Base-by-base conservation (phyloP, 1,284 basidiomycete species). In the Trametes pubescens region DNA sequence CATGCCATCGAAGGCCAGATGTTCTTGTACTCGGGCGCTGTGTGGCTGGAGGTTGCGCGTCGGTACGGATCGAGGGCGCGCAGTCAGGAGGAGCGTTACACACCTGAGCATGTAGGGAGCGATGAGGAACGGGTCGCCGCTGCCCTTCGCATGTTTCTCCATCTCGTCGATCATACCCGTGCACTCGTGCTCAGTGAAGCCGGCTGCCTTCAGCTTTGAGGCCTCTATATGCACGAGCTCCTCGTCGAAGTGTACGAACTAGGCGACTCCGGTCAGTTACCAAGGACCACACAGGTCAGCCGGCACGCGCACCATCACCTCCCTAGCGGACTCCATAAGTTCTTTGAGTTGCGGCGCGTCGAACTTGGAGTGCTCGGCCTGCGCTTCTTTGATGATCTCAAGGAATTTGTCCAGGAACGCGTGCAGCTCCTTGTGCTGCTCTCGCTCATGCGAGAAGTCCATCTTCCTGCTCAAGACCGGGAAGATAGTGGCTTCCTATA, bases 41-140 rank as follows among this genome's bases (percentile, higher is more conserved):
- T 79, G 62, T 81, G 80, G 55, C 78, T 80, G n/a, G 16, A 2
- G 10, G 22, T 9, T 47, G 40, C 11, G 21, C 32, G 52, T 44
- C 21, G n/a, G 51, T 14, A 1, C 1, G n/a, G 34, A 22, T 38
- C 11, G 18, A 34, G 4, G n/a, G 44, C 48, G 29, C 38, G 26
- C 43, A 59, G 10, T 22, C 16, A 18, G 21, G 51, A 22, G 16
- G 10, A 14, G 37, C 40, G 4, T 37, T 22, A 21, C n/a, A 38
- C 75, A 78, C 78, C 76, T 75, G 58, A 71, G 68, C 76, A 78
- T 77, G 67, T 71, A 80, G 4, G 80, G 80, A 11, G 79, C 66
- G 1, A 74, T 61, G 26, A 76, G 57, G 68, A 74, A 78, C 1
- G 74, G 74, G 54, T 77, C 73, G 11, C 73, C 77, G 55, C 75